Percentiles rank a stretch among this genome's conserved stretches.
phyloP scores from a whole-genome alignment of 495 filamentous ascomycete species.

The Aspergillus ostianus region DNA sequence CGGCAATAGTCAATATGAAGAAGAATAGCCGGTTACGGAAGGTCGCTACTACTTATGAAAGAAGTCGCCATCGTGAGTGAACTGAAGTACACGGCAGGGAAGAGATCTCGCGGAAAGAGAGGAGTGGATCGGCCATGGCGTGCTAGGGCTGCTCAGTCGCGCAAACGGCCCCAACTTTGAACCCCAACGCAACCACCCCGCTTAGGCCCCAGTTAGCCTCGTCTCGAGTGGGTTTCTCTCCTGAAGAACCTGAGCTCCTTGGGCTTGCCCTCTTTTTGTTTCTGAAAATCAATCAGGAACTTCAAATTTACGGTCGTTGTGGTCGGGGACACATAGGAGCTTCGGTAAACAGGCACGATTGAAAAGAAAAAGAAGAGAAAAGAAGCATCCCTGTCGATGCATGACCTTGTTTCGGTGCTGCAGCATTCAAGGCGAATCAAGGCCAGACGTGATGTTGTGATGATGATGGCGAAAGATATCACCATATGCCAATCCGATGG shows the following conservation, averaged over 20 bases:
- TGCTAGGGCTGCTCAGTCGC: slow-evolving; percentile 16
- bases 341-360: background rate
- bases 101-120: background rate
- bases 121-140: slow-evolving; percentile 21
- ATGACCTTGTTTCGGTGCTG: background rate
- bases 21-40: background rate
- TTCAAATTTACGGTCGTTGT: background rate
- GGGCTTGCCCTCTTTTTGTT: background rate
- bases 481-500: slow-evolving; percentile 20
- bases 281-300: background rate
- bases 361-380: background rate
- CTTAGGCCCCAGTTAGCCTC: background rate
- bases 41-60: background rate
- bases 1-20: background rate
- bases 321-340: background rate
- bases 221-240: background rate
- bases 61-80: background rate
- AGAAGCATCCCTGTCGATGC: background rate
- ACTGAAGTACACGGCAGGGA: background rate
- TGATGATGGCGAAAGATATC: slow-evolving; percentile 19
- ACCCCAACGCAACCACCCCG: slow-evolving; percentile 2
- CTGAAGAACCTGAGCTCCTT: background rate
- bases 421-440: slow-evolving; percentile 12
- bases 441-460: slow-evolving; percentile 15
- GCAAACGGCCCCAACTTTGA: slow-evolving; percentile 12